Evolutionary conservation across 306 rosid genomes (phyloP).

Genomic region (Coriaria nepalensis): DNA sequence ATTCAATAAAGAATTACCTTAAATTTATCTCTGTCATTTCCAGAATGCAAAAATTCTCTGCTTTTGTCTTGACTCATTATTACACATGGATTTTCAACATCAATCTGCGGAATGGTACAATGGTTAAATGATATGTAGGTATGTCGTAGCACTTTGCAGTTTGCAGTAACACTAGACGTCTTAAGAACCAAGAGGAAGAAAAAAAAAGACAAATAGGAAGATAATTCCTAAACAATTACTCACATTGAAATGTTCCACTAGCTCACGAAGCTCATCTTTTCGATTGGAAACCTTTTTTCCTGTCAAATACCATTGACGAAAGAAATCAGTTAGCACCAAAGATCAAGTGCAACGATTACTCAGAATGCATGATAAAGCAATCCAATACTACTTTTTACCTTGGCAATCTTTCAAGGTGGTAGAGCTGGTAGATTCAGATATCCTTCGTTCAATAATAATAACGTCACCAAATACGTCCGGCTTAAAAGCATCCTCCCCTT

Average conservation of each 20-base stretch:
- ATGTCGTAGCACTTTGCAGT: too few relatives aligned
- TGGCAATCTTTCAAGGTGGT: constrained; percentile 50
- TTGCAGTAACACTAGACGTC: not conserved
- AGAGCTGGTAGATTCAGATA: constrained; percentile 45
- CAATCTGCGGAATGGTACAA: constrained; percentile 47
- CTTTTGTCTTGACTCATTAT: constrained; percentile 92
- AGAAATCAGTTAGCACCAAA: constrained; percentile 1
- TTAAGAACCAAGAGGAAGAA: constrained; percentile 2
- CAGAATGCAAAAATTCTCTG: constrained; percentile 89
- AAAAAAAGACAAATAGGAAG: not conserved
- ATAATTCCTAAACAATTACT: constrained; percentile 16
- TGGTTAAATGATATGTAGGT: not conserved
- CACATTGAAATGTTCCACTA: constrained; percentile 86
- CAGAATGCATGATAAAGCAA: not conserved
- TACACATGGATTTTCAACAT: constrained; percentile 92
- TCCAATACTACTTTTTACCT: constrained; percentile 30
- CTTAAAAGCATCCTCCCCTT: constrained; percentile 90
- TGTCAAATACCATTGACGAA: constrained; percentile 29
- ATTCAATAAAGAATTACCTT: constrained; percentile 41
- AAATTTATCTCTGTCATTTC: constrained; percentile 78
- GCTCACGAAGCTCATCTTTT: constrained; percentile 70
- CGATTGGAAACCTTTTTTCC: constrained; percentile 56
- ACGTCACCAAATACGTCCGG: constrained; percentile 50
- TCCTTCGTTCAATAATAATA: constrained; percentile 62
- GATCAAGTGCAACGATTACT: too few relatives aligned